These are phyloP conservation scores for Spirogloea muscicola DNA, from an alignment of 139 green algal species.

Conservation along the genomic window DNA sequence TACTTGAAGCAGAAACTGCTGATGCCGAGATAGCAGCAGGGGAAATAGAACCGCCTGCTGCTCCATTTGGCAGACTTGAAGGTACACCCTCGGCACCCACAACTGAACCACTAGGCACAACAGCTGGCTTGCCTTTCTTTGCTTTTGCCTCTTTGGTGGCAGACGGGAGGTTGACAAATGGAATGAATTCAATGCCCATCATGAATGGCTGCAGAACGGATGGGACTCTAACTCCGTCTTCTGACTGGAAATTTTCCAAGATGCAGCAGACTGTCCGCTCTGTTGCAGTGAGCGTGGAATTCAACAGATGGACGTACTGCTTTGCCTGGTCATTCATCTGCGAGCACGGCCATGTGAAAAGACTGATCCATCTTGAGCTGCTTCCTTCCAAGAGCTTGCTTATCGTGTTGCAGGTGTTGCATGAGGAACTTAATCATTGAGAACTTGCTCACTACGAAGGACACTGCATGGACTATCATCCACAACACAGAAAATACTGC, in stretches of 20 bases:
- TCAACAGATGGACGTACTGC: constrained; percentile 97
- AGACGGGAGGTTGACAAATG: constrained; percentile 64
- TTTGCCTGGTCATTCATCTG: constrained; percentile 58
- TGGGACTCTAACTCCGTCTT: constrained; percentile 69
- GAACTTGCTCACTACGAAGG: not conserved
- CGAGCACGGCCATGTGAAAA: not conserved
- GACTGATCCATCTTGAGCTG: not conserved
- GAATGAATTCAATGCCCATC: constrained; percentile 89
- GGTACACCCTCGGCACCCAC: no score
- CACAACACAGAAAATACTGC: not conserved
- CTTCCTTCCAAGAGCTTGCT: not conserved
- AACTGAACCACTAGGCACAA: no score
- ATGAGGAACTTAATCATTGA: not conserved
- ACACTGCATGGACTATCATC: not conserved
- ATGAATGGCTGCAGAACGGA: constrained; percentile 83
- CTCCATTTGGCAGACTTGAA: no score
- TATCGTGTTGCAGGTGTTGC: not conserved
- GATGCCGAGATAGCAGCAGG: no score
- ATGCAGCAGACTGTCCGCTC: constrained; percentile 97
- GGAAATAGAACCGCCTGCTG: no score
- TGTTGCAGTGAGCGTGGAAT: constrained; percentile 91
- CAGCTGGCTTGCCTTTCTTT: constrained; percentile 6
- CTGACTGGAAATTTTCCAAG: constrained; percentile 91
- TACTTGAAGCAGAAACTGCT: no score
- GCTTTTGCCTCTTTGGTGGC: not conserved